Evolutionary conservation across 495 filamentous ascomycete species (phyloP), one percentile per base, ranked within the genome.

Genomic region (Penicillium diatomitis): DNA sequence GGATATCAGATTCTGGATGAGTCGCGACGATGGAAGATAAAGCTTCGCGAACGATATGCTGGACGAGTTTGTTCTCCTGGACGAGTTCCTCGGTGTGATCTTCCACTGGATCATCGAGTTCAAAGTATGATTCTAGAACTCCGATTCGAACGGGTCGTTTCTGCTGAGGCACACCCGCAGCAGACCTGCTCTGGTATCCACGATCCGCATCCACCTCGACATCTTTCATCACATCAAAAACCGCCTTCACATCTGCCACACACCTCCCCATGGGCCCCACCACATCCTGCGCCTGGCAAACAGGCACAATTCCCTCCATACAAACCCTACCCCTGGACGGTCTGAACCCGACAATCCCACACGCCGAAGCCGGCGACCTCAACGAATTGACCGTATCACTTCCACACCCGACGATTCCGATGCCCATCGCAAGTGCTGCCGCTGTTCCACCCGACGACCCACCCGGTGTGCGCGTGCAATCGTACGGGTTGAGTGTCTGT

Each of bases 361-460:
- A 82, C 27, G 80, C 78, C n/a, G 72, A 77, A 31, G 82, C 81
- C 0, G 81, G 82, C 38, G 74, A 82, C 2, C 82, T 62, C 2
- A 84, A 56, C 3, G 75, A 80, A 47, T 85, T 85, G 27, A 83
- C 72, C 2, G 83, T 84, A 49, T 86, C 82, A 3, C 78, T 79
- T 0, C 83, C 83, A 28, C 74, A 78, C 0, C 76, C 80, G 6
- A 77, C 62, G 0, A 85, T 59, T 0, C 73, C 76, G 39, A 84
- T 70, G 41, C 72, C 77, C 2, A 78, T 65, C n/a, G 79, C 79
- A 11, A 86, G 60, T 2, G 77, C 78, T 0, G 77, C 83, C 0
- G 74, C 80, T 3, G 79, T 78, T 0, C 83, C 83, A 6, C 81
- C 81, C 12, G 78, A 82, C 31, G 77, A 81, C 0, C 82, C 83